Conservation (phyloP, 352 stramenopile species). For the Phytopythium chamaehyphon region DNA sequence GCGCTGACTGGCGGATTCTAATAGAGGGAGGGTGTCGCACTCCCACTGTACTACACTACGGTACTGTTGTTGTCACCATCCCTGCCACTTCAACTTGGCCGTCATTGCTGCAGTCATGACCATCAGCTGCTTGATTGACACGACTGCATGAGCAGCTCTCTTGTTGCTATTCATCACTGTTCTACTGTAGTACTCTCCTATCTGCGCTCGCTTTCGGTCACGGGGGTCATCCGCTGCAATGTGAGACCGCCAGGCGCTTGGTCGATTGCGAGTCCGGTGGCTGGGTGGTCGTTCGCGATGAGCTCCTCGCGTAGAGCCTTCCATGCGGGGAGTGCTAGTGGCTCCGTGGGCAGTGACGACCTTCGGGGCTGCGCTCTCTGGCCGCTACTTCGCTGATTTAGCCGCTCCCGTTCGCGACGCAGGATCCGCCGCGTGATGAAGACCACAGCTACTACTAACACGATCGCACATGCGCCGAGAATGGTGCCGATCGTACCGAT, state of each 20-base stretch:
- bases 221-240: neutral
- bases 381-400: slow-evolving; percentile 11
- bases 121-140: no score
- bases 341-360: slow-evolving; percentile 8
- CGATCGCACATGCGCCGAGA: slow-evolving; percentile 3
- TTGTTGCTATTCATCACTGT: no score
- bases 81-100: no score
- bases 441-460: slow-evolving; percentile 7
- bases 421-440: slow-evolving; percentile 5
- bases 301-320: slow-evolving; percentile 20
- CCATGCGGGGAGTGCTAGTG: slow-evolving; percentile 12
- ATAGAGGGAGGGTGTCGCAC: no score
- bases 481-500: neutral
- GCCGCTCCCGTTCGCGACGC: slow-evolving; percentile 8
- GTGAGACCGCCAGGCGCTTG: neutral
- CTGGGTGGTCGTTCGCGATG: slow-evolving; percentile 14
- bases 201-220: neutral
- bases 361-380: slow-evolving; percentile 9
- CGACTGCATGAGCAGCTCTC: no score
- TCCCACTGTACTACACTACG: no score
- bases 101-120: no score
- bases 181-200: no score
- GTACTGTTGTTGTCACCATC: no score
- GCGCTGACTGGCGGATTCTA: no score
- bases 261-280: neutral